Conservation (phyloP, 202 grass and related monocot species). For the Hordeum pubiflorum region DNA sequence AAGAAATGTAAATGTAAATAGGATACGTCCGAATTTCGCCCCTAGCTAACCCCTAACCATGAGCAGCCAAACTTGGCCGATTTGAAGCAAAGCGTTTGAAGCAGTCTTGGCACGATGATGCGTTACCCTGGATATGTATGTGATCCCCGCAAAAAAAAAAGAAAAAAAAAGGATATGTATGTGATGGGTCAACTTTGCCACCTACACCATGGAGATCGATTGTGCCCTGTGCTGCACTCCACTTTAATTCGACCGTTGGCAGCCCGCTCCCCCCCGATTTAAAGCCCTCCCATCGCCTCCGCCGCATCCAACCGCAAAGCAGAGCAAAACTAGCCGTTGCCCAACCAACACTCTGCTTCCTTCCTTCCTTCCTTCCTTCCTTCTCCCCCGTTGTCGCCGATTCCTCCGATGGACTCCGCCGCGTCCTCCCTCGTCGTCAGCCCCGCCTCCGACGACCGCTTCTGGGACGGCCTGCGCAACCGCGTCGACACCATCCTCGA, state of each 20-base stretch:
- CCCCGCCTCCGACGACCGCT: conserved; percentile 65
- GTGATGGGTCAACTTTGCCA: background rate
- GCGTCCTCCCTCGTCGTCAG: conserved; percentile 29
- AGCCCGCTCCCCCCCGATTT: background rate
- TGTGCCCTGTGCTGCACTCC: no score
- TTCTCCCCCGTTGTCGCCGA: background rate
- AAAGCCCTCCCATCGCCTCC: background rate
- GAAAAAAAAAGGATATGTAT: no score
- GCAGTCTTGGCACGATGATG: no score
- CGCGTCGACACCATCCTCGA: conserved; percentile 75
- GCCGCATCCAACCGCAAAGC: background rate
- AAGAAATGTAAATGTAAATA: no score
- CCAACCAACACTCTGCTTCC: background rate
- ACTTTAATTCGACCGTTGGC: conserved; percentile 38
- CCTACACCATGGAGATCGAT: no score
- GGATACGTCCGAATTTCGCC: no score
- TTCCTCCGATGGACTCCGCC: conserved; percentile 50
- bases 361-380: background rate
- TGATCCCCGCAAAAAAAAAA: no score
- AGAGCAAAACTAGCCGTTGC: conserved; percentile 40
- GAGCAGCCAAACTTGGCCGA: no score
- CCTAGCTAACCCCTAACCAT: no score
- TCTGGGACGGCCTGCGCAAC: conserved; percentile 68
- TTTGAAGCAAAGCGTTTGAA: background rate
- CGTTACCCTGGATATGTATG: no score